These are phyloP conservation scores for Aspergillus novoparasiticus DNA, from an alignment of 2,329 filamentous ascomycete genomes.

Conservation along the genomic window DNA sequence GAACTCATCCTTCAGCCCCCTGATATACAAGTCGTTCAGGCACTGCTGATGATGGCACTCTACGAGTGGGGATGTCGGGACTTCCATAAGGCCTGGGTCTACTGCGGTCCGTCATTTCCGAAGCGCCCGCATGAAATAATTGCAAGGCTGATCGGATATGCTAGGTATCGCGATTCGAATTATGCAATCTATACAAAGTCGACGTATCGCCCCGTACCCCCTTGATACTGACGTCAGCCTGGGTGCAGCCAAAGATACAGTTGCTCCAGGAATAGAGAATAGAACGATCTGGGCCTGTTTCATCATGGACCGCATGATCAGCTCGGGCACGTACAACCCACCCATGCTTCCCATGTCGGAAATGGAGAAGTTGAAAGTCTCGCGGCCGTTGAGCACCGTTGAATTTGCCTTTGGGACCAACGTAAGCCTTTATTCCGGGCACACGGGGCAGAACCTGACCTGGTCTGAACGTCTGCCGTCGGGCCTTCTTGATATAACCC, in stretches of 20 bases:
- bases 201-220: background rate
- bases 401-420: conserved; percentile 3
- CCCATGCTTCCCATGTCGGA: conserved; percentile 1
- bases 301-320: conserved; percentile 4
- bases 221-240: background rate
- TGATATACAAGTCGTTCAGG: conserved; percentile 2
- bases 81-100: conserved; percentile 7
- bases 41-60: conserved; percentile 2
- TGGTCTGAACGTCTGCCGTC: background rate
- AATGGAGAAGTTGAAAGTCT: background rate
- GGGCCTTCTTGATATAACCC: conserved; percentile 3
- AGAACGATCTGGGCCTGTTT: conserved; percentile 6
- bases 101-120: background rate
- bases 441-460: background rate
- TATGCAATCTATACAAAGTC: conserved; percentile 5
- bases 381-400: background rate
- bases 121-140: background rate
- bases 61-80: conserved; percentile 6
- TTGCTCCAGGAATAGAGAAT: background rate
- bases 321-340: conserved; percentile 1
- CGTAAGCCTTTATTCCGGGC: background rate
- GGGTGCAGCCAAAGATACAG: background rate
- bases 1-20: background rate
- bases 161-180: conserved; percentile 1
- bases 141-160: background rate